These are phyloP conservation scores for Aspergillus terreus DNA, from an alignment of 2,329 filamentous ascomycete genomes.

Conservation along the genomic window DNA sequence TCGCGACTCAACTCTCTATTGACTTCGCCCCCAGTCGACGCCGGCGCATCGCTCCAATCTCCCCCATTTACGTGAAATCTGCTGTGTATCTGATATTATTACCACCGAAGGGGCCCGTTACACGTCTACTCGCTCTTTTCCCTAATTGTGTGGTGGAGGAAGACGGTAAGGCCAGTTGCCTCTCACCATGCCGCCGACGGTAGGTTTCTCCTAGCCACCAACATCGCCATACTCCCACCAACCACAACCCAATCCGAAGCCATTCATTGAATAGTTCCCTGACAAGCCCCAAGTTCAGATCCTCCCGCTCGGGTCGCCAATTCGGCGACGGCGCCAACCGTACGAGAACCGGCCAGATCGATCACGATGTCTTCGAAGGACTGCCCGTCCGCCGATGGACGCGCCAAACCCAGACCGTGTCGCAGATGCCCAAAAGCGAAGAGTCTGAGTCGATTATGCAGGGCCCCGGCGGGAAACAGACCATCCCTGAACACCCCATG, in stretches of 20 bases:
- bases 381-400: constrained; percentile 90
- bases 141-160: constrained; percentile 5
- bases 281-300: constrained; percentile 46
- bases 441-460: constrained; percentile 39
- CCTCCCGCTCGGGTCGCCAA: constrained; percentile 55
- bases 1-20: constrained; percentile 7
- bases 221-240: neutral
- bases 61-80: neutral
- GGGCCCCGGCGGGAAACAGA: constrained; percentile 23
- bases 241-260: neutral
- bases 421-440: constrained; percentile 63
- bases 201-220: constrained; percentile 20
- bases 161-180: constrained; percentile 6
- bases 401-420: constrained; percentile 65
- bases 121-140: neutral
- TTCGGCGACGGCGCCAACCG: constrained; percentile 45
- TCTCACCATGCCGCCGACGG: constrained; percentile 32
- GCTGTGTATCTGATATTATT: neutral
- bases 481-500: constrained; percentile 74
- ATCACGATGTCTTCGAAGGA: constrained; percentile 67
- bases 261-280: neutral
- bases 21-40: constrained; percentile 1
- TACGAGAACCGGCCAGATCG: constrained; percentile 48
- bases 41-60: constrained; percentile 1
- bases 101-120: neutral